Evolutionary conservation across 495 filamentous ascomycete species (phyloP).

Genomic region (Tuber indicum): DNA sequence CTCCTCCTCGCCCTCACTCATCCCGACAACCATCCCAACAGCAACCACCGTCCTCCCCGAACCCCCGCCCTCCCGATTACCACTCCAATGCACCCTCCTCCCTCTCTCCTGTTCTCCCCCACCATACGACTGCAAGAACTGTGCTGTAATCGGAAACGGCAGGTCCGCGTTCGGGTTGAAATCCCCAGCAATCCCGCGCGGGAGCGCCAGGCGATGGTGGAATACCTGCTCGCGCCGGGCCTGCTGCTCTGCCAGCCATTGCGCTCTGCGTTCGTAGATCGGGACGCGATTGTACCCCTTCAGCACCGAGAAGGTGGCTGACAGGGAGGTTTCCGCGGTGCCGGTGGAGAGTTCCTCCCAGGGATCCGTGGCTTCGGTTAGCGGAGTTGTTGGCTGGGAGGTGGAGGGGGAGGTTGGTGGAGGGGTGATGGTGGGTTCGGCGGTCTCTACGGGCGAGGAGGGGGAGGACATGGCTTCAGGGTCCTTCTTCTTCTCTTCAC

Average conservation of each 20-base stretch:
- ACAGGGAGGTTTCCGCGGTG: slow-evolving; percentile 21
- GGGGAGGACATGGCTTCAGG: neutral
- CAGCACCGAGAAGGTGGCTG: slow-evolving; percentile 26
- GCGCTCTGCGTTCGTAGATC: slow-evolving; percentile 30
- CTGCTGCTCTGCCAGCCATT: slow-evolving; percentile 34
- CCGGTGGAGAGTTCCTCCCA: slow-evolving; percentile 33
- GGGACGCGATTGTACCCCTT: slow-evolving; percentile 35
- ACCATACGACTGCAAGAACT: slow-evolving; percentile 30
- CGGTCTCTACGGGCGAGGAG: neutral
- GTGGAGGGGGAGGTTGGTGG: neutral
- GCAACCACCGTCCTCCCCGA: slow-evolving; percentile 28
- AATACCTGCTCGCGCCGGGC: slow-evolving; percentile 26
- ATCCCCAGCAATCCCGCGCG: neutral
- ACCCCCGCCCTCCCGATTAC: slow-evolving; percentile 5
- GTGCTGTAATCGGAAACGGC: slow-evolving; percentile 30
- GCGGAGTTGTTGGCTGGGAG: slow-evolving; percentile 23
- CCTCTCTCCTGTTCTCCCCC: neutral
- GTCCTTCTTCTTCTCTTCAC: neutral
- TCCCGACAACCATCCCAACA: slow-evolving; percentile 1
- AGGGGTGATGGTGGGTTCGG: neutral
- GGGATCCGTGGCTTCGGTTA: slow-evolving; percentile 16
- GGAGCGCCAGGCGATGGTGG: slow-evolving; percentile 5
- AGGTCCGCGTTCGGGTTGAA: slow-evolving; percentile 28
- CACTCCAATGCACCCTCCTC: neutral
- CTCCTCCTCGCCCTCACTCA: neutral